Evolutionary conservation across 345 rosid genomes (phyloP), one percentile per base, ranked within the genome.

Genomic region (Hibiscus mutabilis): DNA sequence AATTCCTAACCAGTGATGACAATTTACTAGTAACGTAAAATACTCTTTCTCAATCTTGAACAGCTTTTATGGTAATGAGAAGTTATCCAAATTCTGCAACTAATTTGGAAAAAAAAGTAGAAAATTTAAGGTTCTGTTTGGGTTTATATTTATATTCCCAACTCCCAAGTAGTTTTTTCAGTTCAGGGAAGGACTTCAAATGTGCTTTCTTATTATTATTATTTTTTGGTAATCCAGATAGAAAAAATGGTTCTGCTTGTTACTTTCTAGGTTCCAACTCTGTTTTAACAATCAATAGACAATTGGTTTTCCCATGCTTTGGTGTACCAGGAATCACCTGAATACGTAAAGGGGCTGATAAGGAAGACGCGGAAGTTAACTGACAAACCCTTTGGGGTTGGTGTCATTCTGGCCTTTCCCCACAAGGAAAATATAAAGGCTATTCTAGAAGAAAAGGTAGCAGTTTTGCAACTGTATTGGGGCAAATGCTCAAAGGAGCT

Each of bases 381-480:
- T 2, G 85, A 84, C 21, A 89, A 86, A 77, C 95, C 95, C 37
- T 89, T 93, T 74, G 97, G 97, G 77, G 73, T 93, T 53, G 97
- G 91, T 37, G 80, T 90, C 37, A 69, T 90, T 75, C 85, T 93
- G 65, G 89, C 89, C 35, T 93, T 93, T 76, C 97, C 95, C n/a
- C 95, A 90, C 9, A 71, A 84, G 62, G 80, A 86, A 69, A 90
- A 93, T 77, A 55, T 90, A 1, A 86, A 86, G 72, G 84, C 81
- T 5, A 85, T 90, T 76, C 75, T 93, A 19, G 87, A 86, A 44
- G 98, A 90, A 76, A 87, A 85, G 68, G 93, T 93, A 5, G 86
- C 86, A 16, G 84, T 90, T n/a, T 77, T 90, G 79, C 97, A 93
- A 76, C 81, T 89, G 53, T 93, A 78, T 73, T 90, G 98, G 98